phyloP scores from a whole-genome alignment of 1,139 yeast genomes.

The Taphrina communis region DNA sequence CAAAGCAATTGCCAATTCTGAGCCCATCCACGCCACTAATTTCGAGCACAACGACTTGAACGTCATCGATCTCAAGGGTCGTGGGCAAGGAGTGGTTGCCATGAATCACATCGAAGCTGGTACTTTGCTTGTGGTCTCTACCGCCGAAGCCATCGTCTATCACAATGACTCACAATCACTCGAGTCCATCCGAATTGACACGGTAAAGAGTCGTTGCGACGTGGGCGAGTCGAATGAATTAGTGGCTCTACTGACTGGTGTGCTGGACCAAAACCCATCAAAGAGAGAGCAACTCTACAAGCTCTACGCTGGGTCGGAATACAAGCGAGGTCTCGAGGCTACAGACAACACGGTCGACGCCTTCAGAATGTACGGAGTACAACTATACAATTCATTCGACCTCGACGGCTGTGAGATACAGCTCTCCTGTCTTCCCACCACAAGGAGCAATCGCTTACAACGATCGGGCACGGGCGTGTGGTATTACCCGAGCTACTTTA shows the following conservation, averaged over 20 bases:
- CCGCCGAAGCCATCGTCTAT: slow-evolving; percentile 22
- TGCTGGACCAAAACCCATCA: neutral
- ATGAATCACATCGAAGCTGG: slow-evolving; percentile 13
- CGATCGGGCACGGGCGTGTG: slow-evolving; percentile 25
- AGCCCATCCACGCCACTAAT: neutral
- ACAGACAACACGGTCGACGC: slow-evolving; percentile 2
- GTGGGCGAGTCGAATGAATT: slow-evolving; percentile 14
- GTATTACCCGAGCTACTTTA: slow-evolving; percentile 34
- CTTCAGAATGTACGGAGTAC: slow-evolving; percentile 28
- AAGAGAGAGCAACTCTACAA: neutral
- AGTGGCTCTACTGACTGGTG: slow-evolving; percentile 6
- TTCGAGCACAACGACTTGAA: slow-evolving; percentile 1
- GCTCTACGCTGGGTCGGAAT: slow-evolving; percentile 29
- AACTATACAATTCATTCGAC: slow-evolving; percentile 30
- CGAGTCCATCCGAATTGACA: slow-evolving; percentile 18
- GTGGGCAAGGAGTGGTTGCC: slow-evolving; percentile 31
- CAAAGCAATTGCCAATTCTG: neutral
- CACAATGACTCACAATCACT: slow-evolving; percentile 14
- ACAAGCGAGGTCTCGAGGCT: neutral
- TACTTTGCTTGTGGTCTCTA: slow-evolving; percentile 21
- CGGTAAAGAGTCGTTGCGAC: slow-evolving; percentile 12
- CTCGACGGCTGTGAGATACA: slow-evolving; percentile 15
- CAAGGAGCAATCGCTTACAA: slow-evolving; percentile 14
- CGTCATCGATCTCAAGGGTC: neutral
- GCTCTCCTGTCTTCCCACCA: slow-evolving; percentile 17